Evolutionary conservation across 129 eudicot species (phyloP).

Genomic region (Helianthus tuberosus): DNA sequence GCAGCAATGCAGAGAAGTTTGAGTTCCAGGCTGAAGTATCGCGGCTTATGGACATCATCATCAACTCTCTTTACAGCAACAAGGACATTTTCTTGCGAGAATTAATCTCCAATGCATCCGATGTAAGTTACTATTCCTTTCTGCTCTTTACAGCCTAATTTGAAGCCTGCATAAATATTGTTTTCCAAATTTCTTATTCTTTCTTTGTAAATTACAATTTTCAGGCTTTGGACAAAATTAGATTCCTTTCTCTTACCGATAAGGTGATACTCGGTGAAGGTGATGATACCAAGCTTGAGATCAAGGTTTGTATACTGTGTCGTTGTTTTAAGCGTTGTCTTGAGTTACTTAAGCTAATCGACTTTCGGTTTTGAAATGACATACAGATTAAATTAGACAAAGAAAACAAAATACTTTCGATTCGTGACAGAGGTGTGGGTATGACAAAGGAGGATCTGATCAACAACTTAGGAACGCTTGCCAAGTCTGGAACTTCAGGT

Average conservation of each 20-base stretch:
- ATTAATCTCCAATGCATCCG: constrained; percentile 97
- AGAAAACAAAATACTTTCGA: constrained; percentile 84
- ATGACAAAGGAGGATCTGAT: constrained; percentile 98
- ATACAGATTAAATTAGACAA: constrained; percentile 91
- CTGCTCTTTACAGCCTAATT: too few relatives aligned
- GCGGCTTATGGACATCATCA: constrained; percentile 96
- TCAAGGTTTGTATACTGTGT: constrained; percentile 59
- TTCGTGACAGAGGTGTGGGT: constrained; percentile 95
- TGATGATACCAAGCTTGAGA: constrained; percentile 88
- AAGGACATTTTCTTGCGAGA: constrained; percentile 96
- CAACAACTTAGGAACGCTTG: constrained; percentile 94
- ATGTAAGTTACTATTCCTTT: constrained; percentile 60
- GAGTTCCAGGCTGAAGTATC: constrained; percentile 99
- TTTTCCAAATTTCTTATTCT: background rate
- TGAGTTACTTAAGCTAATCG: background rate
- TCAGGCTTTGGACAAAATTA: constrained; percentile 95
- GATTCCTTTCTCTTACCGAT: constrained; percentile 88
- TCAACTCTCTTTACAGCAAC: constrained; percentile 97
- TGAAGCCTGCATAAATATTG: background rate
- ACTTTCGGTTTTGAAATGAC: background rate
- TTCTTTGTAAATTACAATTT: background rate
- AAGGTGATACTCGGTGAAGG: constrained; percentile 93
- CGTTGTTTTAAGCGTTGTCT: background rate
- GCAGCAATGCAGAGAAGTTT: constrained; percentile 82
- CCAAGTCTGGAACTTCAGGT: constrained; percentile 99